A percentile compares a stretch with the other conserved stretches of the same genome.
phyloP scores from a whole-genome alignment of 2,329 filamentous ascomycete species.

The Dactylellina cionopaga region DNA sequence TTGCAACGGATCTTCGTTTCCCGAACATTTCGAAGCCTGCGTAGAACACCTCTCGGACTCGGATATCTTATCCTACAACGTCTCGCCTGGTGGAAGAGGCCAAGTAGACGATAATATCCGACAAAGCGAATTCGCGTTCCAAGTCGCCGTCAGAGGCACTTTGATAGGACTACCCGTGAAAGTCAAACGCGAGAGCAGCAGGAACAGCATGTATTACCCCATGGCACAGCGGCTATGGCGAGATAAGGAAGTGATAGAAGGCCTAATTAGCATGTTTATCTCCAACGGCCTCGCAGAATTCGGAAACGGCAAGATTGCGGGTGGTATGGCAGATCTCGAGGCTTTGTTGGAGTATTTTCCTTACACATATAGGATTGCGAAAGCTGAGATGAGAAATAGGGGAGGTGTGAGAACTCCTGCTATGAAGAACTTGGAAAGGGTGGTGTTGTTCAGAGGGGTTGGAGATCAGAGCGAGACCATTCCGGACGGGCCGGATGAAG shows the following conservation, averaged over 20 bases:
- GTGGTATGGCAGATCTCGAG: slow-evolving; percentile 62
- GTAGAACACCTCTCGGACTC: slow-evolving; percentile 87
- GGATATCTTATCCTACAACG: slow-evolving; percentile 77
- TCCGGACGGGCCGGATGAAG: slow-evolving; percentile 58
- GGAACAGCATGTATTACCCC: slow-evolving; percentile 86
- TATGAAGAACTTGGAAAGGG: slow-evolving; percentile 61
- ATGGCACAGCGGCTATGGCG: slow-evolving; percentile 84
- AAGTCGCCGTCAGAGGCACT: slow-evolving; percentile 86
- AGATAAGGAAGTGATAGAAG: slow-evolving; percentile 81
- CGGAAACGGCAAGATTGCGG: slow-evolving; percentile 26
- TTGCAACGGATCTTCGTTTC: slow-evolving; percentile 70
- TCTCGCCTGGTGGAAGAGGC: slow-evolving; percentile 71
- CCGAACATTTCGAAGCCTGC: slow-evolving; percentile 64
- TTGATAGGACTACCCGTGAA: slow-evolving; percentile 85
- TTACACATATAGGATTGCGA: slow-evolving; percentile 77
- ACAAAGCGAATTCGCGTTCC: slow-evolving; percentile 93
- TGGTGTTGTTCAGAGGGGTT: slow-evolving; percentile 59
- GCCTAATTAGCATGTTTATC: slow-evolving; percentile 75
- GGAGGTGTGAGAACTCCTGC: slow-evolving; percentile 58
- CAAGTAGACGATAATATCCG: slow-evolving; percentile 78
- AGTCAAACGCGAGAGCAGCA: slow-evolving; percentile 74
- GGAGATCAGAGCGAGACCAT: slow-evolving; percentile 59
- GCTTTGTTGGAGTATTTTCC: slow-evolving; percentile 86
- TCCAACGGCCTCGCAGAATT: slow-evolving; percentile 62
- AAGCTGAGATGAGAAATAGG: slow-evolving; percentile 57